phyloP scores from a whole-genome alignment of 768 basidiomycete genomes.

The Auriscalpium microsporum region DNA sequence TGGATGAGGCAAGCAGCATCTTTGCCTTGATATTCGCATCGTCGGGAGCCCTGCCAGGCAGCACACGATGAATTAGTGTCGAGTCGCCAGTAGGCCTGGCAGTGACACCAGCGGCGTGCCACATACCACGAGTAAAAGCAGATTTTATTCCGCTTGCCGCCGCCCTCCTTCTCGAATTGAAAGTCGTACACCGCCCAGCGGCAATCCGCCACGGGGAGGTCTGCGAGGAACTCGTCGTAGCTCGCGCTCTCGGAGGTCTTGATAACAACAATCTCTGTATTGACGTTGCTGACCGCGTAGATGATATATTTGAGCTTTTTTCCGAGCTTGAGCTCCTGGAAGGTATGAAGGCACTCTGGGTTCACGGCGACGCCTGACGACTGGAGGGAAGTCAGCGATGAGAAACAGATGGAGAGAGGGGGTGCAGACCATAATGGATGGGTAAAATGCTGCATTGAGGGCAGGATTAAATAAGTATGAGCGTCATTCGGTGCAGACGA shows the following conservation, averaged over 20 bases:
- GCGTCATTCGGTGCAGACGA: no score
- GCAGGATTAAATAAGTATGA: no score
- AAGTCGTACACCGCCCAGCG: constrained; percentile 94
- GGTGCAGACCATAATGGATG: no score
- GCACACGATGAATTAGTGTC: constrained; percentile 1
- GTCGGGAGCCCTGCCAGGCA: constrained; percentile 78
- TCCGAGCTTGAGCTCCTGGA: constrained; percentile 64
- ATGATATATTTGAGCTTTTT: constrained; percentile 81
- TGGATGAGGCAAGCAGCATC: constrained; percentile 90
- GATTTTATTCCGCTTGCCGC: constrained; percentile 80
- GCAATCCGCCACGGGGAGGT: constrained; percentile 68
- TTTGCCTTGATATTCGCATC: constrained; percentile 78
- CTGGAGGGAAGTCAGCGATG: constrained; percentile 18
- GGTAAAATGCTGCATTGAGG: no score
- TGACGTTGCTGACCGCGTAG: constrained; percentile 52
- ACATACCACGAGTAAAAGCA: constrained; percentile 73
- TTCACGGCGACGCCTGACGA: constrained; percentile 63
- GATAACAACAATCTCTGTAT: constrained; percentile 70
- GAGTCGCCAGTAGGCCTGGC: background rate
- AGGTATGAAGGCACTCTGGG: constrained; percentile 47
- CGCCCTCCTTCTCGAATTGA: constrained; percentile 66
- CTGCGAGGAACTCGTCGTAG: constrained; percentile 68
- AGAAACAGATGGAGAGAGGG: no score
- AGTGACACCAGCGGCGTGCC: background rate
- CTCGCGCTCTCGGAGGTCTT: constrained; percentile 43